phyloP scores from a whole-genome alignment of 1,284 basidiomycete genomes.

The Wallemia ichthyophaga region DNA sequence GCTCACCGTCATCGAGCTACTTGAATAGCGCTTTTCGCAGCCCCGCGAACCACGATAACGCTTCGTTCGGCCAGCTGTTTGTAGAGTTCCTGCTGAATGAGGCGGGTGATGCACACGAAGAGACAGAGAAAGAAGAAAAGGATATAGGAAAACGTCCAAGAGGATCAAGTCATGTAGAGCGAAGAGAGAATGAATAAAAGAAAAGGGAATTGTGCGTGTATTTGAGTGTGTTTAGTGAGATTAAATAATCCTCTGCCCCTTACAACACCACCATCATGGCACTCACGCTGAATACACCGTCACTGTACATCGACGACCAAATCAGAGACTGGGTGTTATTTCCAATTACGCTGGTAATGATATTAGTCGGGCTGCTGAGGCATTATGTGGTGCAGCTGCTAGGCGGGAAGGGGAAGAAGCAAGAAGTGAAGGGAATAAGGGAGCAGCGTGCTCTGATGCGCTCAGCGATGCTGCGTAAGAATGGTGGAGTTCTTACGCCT shows the following conservation, averaged over 20 bases:
- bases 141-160: background rate
- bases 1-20: constrained; percentile 11
- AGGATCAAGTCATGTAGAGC: no score
- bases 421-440: constrained; percentile 41
- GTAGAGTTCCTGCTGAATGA: constrained; percentile 85
- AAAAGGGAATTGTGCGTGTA: no score
- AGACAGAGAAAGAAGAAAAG: no score
- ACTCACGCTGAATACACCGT: background rate
- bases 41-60: constrained; percentile 15
- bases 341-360: constrained; percentile 77
- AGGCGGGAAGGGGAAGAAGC: constrained; percentile 55
- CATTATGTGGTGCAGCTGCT: constrained; percentile 76
- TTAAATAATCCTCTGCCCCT: background rate
- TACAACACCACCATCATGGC: background rate
- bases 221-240: background rate
- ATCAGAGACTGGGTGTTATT: constrained; percentile 38
- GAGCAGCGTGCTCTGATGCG: constrained; percentile 45
- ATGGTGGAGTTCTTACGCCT: constrained; percentile 24
- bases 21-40: constrained; percentile 19
- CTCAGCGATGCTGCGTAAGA: background rate
- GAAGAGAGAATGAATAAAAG: no score
- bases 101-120: constrained; percentile 19
- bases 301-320: background rate
- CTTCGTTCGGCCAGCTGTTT: constrained; percentile 70
- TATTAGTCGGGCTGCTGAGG: constrained; percentile 71